phyloP scores from a whole-genome alignment of 2,329 filamentous ascomycete genomes.

The Aspergillus sp. region DNA sequence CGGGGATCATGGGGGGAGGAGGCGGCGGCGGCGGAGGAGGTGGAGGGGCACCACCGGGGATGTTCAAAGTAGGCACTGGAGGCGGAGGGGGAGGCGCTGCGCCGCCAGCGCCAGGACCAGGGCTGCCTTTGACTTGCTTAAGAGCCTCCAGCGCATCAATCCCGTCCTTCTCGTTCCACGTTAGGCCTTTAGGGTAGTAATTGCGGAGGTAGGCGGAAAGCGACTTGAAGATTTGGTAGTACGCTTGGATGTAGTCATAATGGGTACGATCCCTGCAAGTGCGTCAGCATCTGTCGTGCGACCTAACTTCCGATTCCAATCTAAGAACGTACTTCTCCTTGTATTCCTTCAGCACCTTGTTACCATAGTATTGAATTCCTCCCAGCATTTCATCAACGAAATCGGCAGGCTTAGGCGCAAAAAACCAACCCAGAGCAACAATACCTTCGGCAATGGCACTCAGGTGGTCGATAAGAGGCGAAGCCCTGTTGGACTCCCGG shows the following conservation, averaged over 20 bases:
- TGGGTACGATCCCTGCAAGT: conserved; percentile 69
- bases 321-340: conserved; percentile 67
- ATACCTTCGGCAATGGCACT: conserved; percentile 88
- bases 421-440: conserved; percentile 85
- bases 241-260: conserved; percentile 86
- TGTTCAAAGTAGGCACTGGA: conserved; percentile 45
- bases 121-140: conserved; percentile 50
- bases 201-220: conserved; percentile 82
- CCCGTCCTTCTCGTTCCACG: conserved; percentile 79
- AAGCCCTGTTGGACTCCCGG: conserved; percentile 76
- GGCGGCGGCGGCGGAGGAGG: conserved; percentile 69
- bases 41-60: conserved; percentile 58
- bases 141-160: conserved; percentile 71
- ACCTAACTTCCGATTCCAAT: background rate
- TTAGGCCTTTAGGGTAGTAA: conserved; percentile 74
- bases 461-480: conserved; percentile 75
- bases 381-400: conserved; percentile 81
- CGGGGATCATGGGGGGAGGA: conserved; percentile 42
- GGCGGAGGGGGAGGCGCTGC: conserved; percentile 48
- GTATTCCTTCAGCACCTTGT: conserved; percentile 86
- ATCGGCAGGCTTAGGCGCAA: conserved; percentile 78
- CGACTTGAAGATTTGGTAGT: conserved; percentile 85
- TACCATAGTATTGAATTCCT: conserved; percentile 89
- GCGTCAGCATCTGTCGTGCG: conserved; percentile 18
- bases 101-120: conserved; percentile 35